These are phyloP conservation scores for Aspergillus kassunensis DNA, from an alignment of 495 filamentous ascomycete species.

Conservation along the genomic window DNA sequence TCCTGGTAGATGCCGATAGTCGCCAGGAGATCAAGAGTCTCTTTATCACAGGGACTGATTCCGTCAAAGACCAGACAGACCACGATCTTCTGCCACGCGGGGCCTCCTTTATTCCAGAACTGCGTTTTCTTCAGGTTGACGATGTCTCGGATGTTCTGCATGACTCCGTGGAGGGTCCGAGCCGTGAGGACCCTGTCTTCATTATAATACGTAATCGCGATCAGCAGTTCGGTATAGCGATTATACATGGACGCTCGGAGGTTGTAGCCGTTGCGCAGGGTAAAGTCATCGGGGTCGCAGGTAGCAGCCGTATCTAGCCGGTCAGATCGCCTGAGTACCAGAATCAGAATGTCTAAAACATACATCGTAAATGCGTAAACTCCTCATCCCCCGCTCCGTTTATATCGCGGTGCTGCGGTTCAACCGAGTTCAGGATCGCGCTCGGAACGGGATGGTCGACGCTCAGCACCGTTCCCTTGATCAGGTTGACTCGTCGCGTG, in stretches of 20 bases:
- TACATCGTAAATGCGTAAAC: slow-evolving; percentile 94
- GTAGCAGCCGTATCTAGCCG: slow-evolving; percentile 88
- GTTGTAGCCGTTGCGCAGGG: slow-evolving; percentile 97
- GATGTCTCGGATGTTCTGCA: slow-evolving; percentile 98
- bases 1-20: slow-evolving; percentile 96
- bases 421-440: slow-evolving; percentile 93
- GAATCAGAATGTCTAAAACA: slow-evolving; percentile 16
- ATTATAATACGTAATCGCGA: slow-evolving; percentile 99
- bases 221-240: slow-evolving; percentile 91
- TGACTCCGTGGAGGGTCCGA: slow-evolving; percentile 91
- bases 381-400: slow-evolving; percentile 63
- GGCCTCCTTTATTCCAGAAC: slow-evolving; percentile 98
- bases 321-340: neutral
- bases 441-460: slow-evolving; percentile 96
- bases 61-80: slow-evolving; percentile 94
- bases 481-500: slow-evolving; percentile 93
- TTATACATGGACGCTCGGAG: slow-evolving; percentile 98
- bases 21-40: slow-evolving; percentile 87
- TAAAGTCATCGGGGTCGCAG: slow-evolving; percentile 97
- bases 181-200: slow-evolving; percentile 94
- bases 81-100: slow-evolving; percentile 99
- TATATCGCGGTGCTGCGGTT: slow-evolving; percentile 76
- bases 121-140: slow-evolving; percentile 96
- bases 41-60: slow-evolving; percentile 95
- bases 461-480: slow-evolving; percentile 91